These are phyloP conservation scores for Neurospora sp. DNA, from an alignment of 495 filamentous ascomycete genomes.

Conservation along the genomic window DNA sequence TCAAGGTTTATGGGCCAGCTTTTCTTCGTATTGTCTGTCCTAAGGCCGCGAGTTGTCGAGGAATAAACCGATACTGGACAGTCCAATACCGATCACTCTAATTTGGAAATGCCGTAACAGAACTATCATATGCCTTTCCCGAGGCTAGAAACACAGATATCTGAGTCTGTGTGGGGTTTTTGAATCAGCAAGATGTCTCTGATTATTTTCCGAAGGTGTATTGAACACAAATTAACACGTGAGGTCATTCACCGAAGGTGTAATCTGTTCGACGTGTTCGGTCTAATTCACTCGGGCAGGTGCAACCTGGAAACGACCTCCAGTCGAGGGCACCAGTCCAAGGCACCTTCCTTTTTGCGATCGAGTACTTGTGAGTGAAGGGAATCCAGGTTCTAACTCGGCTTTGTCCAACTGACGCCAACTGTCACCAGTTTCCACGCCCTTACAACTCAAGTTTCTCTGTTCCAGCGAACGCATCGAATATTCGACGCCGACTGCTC, in stretches of 20 bases:
- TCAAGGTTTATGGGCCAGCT: background rate
- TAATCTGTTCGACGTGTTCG: no score
- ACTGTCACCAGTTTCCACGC: background rate
- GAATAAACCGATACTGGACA: background rate
- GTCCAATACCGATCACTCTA: background rate
- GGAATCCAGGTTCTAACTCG: background rate
- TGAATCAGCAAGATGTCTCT: background rate
- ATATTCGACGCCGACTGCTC: background rate
- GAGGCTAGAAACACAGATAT: background rate
- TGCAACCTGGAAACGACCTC: background rate
- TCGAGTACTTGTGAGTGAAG: background rate
- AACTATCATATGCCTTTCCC: background rate
- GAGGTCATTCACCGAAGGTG: no score
- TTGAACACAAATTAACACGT: background rate
- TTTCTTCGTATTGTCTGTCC: background rate
- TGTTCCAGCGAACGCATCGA: background rate
- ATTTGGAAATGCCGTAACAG: background rate
- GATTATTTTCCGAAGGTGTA: background rate
- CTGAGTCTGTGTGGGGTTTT: background rate
- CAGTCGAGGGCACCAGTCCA: background rate
- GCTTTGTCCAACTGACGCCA: background rate
- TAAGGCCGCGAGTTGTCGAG: background rate
- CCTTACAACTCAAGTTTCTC: background rate
- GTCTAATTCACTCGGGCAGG: background rate
- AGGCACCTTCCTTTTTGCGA: background rate